phyloP scores from a whole-genome alignment of 352 stramenopile species.

The Peronospora farinosa region DNA sequence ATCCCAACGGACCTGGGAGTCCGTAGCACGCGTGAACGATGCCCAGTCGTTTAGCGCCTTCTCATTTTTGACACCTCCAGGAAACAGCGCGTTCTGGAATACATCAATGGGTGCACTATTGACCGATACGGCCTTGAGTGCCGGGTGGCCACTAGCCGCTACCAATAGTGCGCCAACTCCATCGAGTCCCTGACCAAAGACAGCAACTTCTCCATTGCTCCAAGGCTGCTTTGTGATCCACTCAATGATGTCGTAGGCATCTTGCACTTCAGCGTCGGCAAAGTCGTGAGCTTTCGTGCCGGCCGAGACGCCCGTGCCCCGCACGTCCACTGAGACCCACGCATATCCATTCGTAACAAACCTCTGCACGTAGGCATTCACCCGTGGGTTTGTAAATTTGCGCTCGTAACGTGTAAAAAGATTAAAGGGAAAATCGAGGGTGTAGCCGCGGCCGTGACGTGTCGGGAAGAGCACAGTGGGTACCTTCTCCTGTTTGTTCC shows the following conservation, averaged over 20 bases:
- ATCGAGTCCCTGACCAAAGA: slow-evolving; percentile 67
- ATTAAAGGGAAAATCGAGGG: slow-evolving; percentile 74
- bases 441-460: slow-evolving; percentile 74
- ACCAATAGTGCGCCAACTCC: slow-evolving; percentile 59
- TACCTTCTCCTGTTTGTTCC: slow-evolving; percentile 49
- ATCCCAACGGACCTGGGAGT: slow-evolving; percentile 69
- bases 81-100: slow-evolving; percentile 67
- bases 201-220: slow-evolving; percentile 72
- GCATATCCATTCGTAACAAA: slow-evolving; percentile 72
- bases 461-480: slow-evolving; percentile 68
- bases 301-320: slow-evolving; percentile 65
- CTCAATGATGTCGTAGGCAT: slow-evolving; percentile 72
- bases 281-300: slow-evolving; percentile 66
- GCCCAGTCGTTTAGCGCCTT: slow-evolving; percentile 58
- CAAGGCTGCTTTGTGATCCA: slow-evolving; percentile 76
- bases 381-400: slow-evolving; percentile 78
- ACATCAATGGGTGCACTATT: slow-evolving; percentile 66
- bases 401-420: slow-evolving; percentile 56
- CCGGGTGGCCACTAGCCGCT: slow-evolving; percentile 51
- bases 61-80: slow-evolving; percentile 68
- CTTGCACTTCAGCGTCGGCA: slow-evolving; percentile 55
- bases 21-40: slow-evolving; percentile 69
- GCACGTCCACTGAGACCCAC: slow-evolving; percentile 72
- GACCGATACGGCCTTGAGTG: slow-evolving; percentile 67
- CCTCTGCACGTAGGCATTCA: slow-evolving; percentile 62